Base-by-base conservation (phyloP, 2,329 filamentous ascomycete genomes). In the Trichoderma sp. region DNA sequence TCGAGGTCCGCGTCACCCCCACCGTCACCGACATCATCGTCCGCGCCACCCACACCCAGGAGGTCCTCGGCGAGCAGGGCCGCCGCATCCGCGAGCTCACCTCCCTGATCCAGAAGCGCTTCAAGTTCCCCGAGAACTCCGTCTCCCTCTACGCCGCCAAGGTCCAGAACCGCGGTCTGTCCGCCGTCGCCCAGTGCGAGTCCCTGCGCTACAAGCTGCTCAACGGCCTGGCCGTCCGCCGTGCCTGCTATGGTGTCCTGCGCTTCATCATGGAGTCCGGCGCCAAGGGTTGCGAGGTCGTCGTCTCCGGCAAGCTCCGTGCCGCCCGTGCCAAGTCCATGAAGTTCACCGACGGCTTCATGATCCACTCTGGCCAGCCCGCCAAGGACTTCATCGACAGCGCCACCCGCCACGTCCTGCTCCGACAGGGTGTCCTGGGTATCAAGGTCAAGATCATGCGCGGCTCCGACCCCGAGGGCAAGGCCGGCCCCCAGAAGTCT, bases 381-480 rank as follows among this genome's bases (percentile, higher is more conserved):
- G 95, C 94, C 80, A 94, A 96, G 86, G 95, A 99, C 87, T 99
- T 99, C 88, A 99, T 99, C 83, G 95, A 99, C 89, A 89, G 86
- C 79, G 96, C 96, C 77, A 98, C 95, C 80, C 95, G 95, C 79
- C 95, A 99, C 92, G 95, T 99, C 79, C 93, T 99, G 76, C 94
- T 99, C 84, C 92, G 96, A 86, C 95, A 99, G 89, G 95, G 95
- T 92, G 95, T 99, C 75, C 88, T 99, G 75, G 95, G 95, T 87
- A 99, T 99, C 88, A 99, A 99, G 90, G 95, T 99, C 85, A 99
- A 99, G 94, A 99, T 99, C 87, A 99, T 99, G 95, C 94, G 96
- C 83, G 95, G 95, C 81, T 95, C 93, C 77, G 95, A 99, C 87
- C 95, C 95, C 82, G 93, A 98, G 86, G 95, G 95, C 90, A 99